Percentiles rank a stretch among this genome's conserved stretches.
These are phyloP conservation scores for Neurospora africana DNA, from an alignment of 495 filamentous ascomycete genomes.

Conservation along the genomic window DNA sequence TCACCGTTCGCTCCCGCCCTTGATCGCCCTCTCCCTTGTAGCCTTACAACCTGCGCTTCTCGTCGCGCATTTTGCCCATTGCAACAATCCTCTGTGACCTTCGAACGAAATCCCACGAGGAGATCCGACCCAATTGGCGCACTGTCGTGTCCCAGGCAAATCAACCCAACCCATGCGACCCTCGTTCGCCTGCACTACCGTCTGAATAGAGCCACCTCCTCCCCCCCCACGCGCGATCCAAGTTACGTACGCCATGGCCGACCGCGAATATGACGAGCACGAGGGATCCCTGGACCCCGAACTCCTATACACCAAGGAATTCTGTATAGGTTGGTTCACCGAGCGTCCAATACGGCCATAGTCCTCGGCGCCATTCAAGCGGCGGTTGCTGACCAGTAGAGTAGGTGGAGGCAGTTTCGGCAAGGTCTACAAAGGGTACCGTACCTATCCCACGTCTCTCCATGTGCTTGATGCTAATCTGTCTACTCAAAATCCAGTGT, in stretches of 20 bases:
- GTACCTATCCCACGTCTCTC: constrained; percentile 7
- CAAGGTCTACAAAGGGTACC: constrained; percentile 87
- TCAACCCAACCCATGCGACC: background rate
- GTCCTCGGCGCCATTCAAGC: background rate
- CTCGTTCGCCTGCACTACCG: background rate
- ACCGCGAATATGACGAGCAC: constrained; percentile 30
- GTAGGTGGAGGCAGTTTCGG: constrained; percentile 82
- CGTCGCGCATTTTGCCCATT: background rate
- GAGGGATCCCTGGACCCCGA: constrained; percentile 61
- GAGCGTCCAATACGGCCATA: background rate
- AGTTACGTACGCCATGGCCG: constrained; percentile 24
- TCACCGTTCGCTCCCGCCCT: background rate
- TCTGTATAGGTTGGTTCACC: constrained; percentile 67
- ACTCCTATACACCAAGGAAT: constrained; percentile 83
- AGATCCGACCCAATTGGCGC: background rate
- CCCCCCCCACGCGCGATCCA: background rate
- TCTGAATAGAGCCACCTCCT: background rate
- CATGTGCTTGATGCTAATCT: constrained; percentile 17
- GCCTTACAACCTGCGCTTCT: background rate
- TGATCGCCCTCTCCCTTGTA: background rate
- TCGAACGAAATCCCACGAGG: background rate
- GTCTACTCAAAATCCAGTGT: constrained; percentile 41
- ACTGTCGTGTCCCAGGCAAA: background rate
- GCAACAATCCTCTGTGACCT: background rate
- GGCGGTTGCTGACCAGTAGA: background rate